Conservation (phyloP, 306 rosid species). For the Acacia acuminata region DNA sequence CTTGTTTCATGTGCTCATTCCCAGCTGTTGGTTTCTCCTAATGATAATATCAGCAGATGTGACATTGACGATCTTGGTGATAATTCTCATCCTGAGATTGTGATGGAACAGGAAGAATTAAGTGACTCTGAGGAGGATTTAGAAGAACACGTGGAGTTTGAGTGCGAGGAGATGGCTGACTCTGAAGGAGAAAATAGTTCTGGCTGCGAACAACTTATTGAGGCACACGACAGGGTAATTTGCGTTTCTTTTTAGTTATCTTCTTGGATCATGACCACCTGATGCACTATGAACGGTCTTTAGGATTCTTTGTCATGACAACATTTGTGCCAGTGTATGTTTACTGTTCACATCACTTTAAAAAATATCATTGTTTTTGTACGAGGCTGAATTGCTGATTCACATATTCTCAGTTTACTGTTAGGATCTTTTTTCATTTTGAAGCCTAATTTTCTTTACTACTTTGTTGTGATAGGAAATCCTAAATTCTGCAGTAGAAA, state of each 20-base stretch:
- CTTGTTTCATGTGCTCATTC: slow-evolving; percentile 47
- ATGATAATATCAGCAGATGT: slow-evolving; percentile 46
- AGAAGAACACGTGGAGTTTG: slow-evolving; percentile 95
- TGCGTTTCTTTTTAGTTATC: slow-evolving; percentile 15
- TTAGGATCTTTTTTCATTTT: neutral
- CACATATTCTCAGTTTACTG: slow-evolving; percentile 16
- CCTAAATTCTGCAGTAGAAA: slow-evolving; percentile 38
- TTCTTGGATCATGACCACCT: slow-evolving; percentile 9
- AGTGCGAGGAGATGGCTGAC: slow-evolving; percentile 94
- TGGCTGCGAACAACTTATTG: slow-evolving; percentile 55
- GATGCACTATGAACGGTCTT: neutral
- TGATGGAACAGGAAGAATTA: slow-evolving; percentile 96
- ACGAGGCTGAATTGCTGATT: slow-evolving; percentile 17
- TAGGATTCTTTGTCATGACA: neutral
- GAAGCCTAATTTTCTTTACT: slow-evolving; percentile 7
- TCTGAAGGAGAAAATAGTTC: slow-evolving; percentile 93
- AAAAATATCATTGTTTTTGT: slow-evolving; percentile 3
- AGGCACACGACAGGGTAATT: slow-evolving; percentile 65
- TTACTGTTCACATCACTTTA: too few relatives aligned
- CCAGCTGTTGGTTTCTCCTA: slow-evolving; percentile 35
- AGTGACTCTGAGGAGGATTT: slow-evolving; percentile 90
- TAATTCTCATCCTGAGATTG: slow-evolving; percentile 78
- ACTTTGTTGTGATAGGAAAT: slow-evolving; percentile 50
- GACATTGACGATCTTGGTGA: slow-evolving; percentile 58
- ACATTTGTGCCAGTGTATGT: neutral